phyloP scores from a whole-genome alignment of 192 early-diverging fungal genomes.

The Pilobolus umbonatus region DNA sequence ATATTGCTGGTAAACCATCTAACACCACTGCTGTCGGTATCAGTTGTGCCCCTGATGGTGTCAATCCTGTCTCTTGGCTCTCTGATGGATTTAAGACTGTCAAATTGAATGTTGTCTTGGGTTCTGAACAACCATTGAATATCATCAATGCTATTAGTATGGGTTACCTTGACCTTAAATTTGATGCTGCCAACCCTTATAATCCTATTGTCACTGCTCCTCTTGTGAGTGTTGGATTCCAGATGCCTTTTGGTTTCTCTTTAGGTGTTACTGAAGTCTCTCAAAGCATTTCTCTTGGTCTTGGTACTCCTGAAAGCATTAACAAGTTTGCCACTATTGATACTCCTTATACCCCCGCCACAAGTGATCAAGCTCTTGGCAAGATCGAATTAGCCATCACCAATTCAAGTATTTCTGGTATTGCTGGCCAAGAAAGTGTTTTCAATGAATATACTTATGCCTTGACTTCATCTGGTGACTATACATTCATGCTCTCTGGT shows the following conservation, averaged over 20 bases:
- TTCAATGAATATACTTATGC: slow-evolving; percentile 48
- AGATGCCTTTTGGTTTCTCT: slow-evolving; percentile 58
- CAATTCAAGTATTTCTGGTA: slow-evolving; percentile 37
- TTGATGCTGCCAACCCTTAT: slow-evolving; percentile 41
- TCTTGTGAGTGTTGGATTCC: slow-evolving; percentile 39
- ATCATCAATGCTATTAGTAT: slow-evolving; percentile 47
- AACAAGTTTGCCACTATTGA: slow-evolving; percentile 13
- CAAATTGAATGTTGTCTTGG: slow-evolving; percentile 43
- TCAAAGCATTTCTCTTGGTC: slow-evolving; percentile 43
- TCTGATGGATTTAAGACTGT: slow-evolving; percentile 44
- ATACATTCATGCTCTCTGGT: slow-evolving; percentile 42
- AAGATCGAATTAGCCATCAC: slow-evolving; percentile 43
- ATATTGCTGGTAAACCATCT: slow-evolving; percentile 41
- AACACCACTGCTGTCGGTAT: slow-evolving; percentile 43
- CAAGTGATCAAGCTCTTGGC: slow-evolving; percentile 35
- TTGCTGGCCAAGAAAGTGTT: slow-evolving; percentile 32
- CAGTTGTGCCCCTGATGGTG: slow-evolving; percentile 43
- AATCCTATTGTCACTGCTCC: slow-evolving; percentile 40
- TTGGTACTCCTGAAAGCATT: slow-evolving; percentile 12
- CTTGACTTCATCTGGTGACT: slow-evolving; percentile 33
- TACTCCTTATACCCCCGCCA: slow-evolving; percentile 24
- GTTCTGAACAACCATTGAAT: slow-evolving; percentile 32
- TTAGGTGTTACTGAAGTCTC: slow-evolving; percentile 49
- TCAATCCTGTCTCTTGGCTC: slow-evolving; percentile 43
- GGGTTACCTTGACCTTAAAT: slow-evolving; percentile 48